Percentiles rank a stretch among this genome's conserved stretches.
Evolutionary conservation across 345 rosid species (phyloP).

Genomic region (Eutrema japonicum): DNA sequence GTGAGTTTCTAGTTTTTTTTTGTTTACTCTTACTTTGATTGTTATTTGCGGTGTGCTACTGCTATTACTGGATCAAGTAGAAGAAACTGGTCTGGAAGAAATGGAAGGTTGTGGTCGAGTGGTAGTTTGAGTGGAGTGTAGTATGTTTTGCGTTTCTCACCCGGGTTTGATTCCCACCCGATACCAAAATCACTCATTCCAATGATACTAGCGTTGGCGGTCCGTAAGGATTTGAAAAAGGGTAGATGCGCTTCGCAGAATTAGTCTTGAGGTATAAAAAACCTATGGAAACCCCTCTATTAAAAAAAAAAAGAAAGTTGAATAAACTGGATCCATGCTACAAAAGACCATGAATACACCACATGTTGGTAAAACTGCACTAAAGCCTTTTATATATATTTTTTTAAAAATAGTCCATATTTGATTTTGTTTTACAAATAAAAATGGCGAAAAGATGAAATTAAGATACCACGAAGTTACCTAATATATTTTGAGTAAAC

Average conservation of each 20-base stretch:
- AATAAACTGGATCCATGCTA: slow-evolving; percentile 21
- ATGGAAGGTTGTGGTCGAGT: too few species aligned
- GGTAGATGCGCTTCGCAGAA: too few species aligned
- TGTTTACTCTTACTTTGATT: slow-evolving; percentile 15
- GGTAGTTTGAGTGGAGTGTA: too few species aligned
- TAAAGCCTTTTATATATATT: not conserved
- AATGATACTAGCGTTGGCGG: too few species aligned
- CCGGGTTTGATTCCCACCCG: too few species aligned
- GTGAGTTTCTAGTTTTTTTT: not conserved
- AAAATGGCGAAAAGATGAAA: not conserved
- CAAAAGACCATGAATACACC: slow-evolving; percentile 12
- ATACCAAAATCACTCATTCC: too few species aligned
- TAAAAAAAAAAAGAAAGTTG: not conserved
- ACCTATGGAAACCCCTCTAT: too few species aligned
- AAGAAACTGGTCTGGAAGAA: not conserved
- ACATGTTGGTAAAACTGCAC: not conserved
- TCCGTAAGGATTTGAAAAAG: too few species aligned
- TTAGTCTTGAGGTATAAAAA: too few species aligned
- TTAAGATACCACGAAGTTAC: not conserved
- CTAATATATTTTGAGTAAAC: not conserved
- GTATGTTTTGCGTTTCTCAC: too few species aligned
- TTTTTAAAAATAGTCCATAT: not conserved
- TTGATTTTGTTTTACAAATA: not conserved
- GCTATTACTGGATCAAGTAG: slow-evolving; percentile 1
- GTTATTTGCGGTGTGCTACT: not conserved